A percentile compares a stretch with the other conserved stretches of the same genome.
Conservation (phyloP, 495 filamentous ascomycete species). For the Xylaria venustula region DNA sequence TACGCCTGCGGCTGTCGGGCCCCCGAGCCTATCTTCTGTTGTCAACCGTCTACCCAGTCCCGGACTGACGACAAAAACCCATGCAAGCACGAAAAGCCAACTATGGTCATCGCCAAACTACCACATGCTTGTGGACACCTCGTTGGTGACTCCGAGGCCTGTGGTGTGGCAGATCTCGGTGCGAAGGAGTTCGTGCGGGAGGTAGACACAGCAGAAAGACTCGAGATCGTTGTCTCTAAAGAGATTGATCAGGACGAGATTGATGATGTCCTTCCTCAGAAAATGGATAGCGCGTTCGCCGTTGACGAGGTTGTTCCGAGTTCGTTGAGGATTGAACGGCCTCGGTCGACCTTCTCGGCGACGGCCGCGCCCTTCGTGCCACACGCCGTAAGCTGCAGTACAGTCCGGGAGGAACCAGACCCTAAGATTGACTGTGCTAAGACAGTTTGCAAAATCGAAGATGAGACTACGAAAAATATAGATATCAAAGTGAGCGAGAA, state of each 20-base stretch:
- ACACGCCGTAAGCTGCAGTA: too few relatives aligned
- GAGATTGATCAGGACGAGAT: neutral
- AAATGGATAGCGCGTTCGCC: neutral
- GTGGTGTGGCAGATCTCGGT: neutral
- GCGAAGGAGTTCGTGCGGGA: neutral
- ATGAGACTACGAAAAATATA: too few relatives aligned
- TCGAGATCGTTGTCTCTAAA: neutral
- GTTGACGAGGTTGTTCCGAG: neutral
- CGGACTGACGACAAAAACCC: neutral
- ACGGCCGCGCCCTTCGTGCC: neutral
- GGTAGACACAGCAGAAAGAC: neutral
- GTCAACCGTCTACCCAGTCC: neutral
- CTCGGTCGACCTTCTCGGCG: neutral
- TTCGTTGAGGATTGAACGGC: neutral
- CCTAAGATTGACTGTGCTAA: too few relatives aligned
- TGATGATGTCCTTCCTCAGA: neutral
- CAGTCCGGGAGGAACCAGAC: too few relatives aligned
- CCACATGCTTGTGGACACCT: neutral
- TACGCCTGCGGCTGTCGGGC: constrained; percentile 8
- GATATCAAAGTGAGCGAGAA: too few relatives aligned
- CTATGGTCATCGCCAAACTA: neutral
- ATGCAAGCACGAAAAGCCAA: constrained; percentile 1
- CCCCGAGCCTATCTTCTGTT: constrained; percentile 5
- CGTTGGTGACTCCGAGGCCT: neutral
- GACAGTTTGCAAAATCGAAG: too few relatives aligned